phyloP scores from a whole-genome alignment of 805 yeast species.

The Metahyphopichia silvanorum region DNA sequence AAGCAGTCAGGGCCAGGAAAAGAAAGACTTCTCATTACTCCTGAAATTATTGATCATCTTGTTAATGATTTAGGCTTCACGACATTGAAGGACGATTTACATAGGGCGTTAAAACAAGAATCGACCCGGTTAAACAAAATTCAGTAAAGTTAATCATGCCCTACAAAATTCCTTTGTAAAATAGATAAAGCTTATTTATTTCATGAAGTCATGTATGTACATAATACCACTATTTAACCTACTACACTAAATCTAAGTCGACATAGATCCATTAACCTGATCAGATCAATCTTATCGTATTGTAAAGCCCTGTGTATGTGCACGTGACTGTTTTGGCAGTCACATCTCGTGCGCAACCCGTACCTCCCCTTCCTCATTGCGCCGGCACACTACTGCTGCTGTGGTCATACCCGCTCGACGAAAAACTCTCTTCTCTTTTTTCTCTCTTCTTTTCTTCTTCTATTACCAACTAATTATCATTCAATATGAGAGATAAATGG shows the following conservation, averaged over 20 bases:
- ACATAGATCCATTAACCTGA: no score
- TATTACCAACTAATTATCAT: constrained; percentile 24
- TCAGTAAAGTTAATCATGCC: no score
- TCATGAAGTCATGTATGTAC: no score
- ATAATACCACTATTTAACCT: no score
- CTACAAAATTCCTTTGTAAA: no score
- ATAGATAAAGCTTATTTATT: no score
- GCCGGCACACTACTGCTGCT: no score
- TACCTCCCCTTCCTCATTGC: no score
- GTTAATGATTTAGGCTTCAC: constrained; percentile 44
- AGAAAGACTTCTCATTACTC: constrained; percentile 38
- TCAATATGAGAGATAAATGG: constrained; percentile 93
- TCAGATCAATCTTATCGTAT: no score
- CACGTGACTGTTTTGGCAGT: constrained; percentile 2
- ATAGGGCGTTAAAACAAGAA: constrained; percentile 57
- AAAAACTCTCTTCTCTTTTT: constrained; percentile 7
- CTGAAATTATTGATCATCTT: constrained; percentile 44
- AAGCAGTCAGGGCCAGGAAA: constrained; percentile 6
- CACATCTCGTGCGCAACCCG: background rate
- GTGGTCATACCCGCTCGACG: background rate
- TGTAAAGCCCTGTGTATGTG: constrained; percentile 1
- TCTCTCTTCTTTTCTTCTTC: constrained; percentile 16
- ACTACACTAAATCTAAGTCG: no score
- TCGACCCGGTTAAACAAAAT: constrained; percentile 20
- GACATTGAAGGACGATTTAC: constrained; percentile 42